Percentiles rank a stretch among this genome's conserved stretches.
Evolutionary conservation across 352 stramenopile species (phyloP).

Genomic region (Phytopythium sindhum): DNA sequence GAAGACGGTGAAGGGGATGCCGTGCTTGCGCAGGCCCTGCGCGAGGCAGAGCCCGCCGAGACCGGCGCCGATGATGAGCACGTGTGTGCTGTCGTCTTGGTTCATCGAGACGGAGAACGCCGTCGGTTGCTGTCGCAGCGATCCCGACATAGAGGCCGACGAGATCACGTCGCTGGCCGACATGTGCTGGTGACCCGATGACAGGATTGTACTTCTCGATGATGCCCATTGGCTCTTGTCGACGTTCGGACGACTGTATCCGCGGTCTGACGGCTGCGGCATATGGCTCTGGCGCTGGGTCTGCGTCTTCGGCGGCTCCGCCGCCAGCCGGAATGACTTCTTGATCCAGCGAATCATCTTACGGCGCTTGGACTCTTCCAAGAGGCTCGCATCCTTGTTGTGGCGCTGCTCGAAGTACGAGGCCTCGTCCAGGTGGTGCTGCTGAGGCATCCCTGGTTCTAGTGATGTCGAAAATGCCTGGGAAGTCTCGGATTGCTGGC

Average conservation of each 20-base stretch:
- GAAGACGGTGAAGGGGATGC: conserved; percentile 66
- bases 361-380: conserved; percentile 51
- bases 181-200: too few species aligned
- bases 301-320: neutral
- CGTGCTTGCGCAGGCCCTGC: conserved; percentile 50
- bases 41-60: conserved; percentile 60
- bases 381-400: conserved; percentile 23
- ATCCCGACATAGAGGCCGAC: too few species aligned
- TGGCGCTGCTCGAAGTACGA: conserved; percentile 38
- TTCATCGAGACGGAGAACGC: too few species aligned
- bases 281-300: too few species aligned
- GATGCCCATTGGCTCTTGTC: too few species aligned
- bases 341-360: conserved; percentile 66
- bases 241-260: too few species aligned
- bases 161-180: too few species aligned
- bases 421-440: conserved; percentile 3
- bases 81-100: conserved; percentile 21
- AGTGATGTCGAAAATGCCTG: too few species aligned
- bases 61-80: conserved; percentile 49
- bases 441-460: conserved; percentile 5
- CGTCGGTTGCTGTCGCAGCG: too few species aligned
- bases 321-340: conserved; percentile 33
- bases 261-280: too few species aligned
- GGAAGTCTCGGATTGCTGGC: too few species aligned
- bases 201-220: too few species aligned